A percentile compares a stretch with the other conserved stretches of the same genome.
Evolutionary conservation across 768 basidiomycete species (phyloP).

Genomic region (Termitomyces sp.): DNA sequence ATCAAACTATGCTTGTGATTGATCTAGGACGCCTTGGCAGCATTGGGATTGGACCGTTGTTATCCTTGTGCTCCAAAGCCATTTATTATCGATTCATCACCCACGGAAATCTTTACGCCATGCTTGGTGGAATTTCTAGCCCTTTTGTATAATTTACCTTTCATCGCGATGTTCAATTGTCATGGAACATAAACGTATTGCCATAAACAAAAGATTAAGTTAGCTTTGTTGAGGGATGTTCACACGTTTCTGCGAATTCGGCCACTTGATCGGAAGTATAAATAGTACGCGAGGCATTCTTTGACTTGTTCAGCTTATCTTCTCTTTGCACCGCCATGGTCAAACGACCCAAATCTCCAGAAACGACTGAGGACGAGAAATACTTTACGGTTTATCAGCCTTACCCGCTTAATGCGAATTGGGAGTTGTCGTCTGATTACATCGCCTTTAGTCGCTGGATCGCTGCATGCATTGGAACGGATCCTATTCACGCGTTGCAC

Average conservation of each 20-base stretch:
- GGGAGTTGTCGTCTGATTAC: conserved; percentile 33
- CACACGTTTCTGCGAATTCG: conserved; percentile 1
- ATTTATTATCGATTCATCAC: no score
- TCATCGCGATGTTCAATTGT: no score
- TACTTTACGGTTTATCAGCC: conserved; percentile 44
- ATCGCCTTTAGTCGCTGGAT: conserved; percentile 42
- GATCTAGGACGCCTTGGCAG: no score
- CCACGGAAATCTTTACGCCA: no score
- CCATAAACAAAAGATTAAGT: no score
- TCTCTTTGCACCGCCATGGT: conserved; percentile 23
- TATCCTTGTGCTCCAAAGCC: no score
- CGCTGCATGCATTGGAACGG: conserved; percentile 33
- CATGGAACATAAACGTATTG: no score
- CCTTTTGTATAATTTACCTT: no score
- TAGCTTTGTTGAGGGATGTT: not conserved
- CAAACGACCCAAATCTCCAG: conserved; percentile 34
- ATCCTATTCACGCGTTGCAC: conserved; percentile 36
- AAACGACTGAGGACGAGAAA: conserved; percentile 37
- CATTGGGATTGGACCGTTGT: no score
- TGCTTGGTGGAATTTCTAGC: no score
- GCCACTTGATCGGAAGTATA: conserved; percentile 2
- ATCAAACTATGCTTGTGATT: not conserved
- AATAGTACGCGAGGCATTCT: conserved; percentile 2
- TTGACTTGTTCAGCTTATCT: not conserved
- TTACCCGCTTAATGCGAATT: conserved; percentile 45